Percentiles rank a stretch among this genome's conserved stretches.
Evolutionary conservation across 441 rosid species (phyloP).

Genomic region (Pelargonium fulgidum): DNA sequence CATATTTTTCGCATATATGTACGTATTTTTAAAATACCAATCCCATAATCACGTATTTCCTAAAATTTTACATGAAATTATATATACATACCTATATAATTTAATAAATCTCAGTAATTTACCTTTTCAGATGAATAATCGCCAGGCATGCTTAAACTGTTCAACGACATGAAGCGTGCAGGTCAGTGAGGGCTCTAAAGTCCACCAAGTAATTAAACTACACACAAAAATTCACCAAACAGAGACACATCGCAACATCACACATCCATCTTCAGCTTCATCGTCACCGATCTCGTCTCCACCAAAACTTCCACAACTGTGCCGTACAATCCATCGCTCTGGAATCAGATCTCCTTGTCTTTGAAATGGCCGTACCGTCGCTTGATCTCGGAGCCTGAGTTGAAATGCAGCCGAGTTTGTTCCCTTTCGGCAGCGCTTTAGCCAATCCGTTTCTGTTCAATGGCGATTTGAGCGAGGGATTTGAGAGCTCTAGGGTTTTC

Average conservation of each 20-base stretch:
- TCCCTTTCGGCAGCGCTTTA: slow-evolving; percentile 57
- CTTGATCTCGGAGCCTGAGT: slow-evolving; percentile 27
- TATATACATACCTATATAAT: too few species aligned
- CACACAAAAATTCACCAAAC: background rate
- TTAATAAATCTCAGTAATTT: too few species aligned
- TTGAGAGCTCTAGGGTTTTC: slow-evolving; percentile 70
- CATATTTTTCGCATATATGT: too few species aligned
- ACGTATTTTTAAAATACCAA: too few species aligned
- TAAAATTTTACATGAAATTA: too few species aligned
- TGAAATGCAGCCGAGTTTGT: slow-evolving; percentile 84
- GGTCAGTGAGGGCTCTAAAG: slow-evolving; percentile 7
- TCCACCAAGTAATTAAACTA: slow-evolving; percentile 5
- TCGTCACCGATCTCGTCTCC: slow-evolving; percentile 4
- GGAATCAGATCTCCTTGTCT: slow-evolving; percentile 14
- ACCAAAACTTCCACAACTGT: background rate
- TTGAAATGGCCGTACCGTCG: slow-evolving; percentile 6
- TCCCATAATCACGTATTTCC: too few species aligned
- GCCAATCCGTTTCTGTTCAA: slow-evolving; percentile 61
- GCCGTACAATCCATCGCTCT: background rate
- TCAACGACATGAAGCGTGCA: background rate
- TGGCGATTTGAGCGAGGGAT: slow-evolving; percentile 67
- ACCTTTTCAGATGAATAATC: too few species aligned
- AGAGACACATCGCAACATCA: background rate
- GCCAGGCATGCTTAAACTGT: too few species aligned
- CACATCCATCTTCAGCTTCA: background rate